phyloP scores from a whole-genome alignment of 306 rosid genomes.

The Oemleria cerasiformis region DNA sequence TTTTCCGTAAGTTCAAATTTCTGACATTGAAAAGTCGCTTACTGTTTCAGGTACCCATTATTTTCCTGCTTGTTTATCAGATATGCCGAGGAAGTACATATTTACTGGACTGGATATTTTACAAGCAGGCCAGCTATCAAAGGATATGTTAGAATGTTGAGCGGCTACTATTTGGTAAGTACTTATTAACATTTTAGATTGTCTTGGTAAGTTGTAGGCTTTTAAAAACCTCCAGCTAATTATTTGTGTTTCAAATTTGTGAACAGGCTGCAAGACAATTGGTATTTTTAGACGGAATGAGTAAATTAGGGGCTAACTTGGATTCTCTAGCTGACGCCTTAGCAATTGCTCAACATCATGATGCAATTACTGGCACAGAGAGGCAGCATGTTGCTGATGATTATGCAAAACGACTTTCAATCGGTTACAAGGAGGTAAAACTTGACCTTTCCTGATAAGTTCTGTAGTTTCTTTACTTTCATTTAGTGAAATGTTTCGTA shows the following conservation, averaged over 20 bases:
- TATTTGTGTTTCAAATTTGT: constrained; percentile 6
- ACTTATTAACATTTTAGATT: constrained; percentile 3
- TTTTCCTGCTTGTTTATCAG: constrained; percentile 38
- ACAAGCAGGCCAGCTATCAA: constrained; percentile 83
- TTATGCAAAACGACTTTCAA: constrained; percentile 75
- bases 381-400: constrained; percentile 84
- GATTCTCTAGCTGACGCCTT: constrained; percentile 79
- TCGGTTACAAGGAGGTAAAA: constrained; percentile 70
- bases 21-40: constrained; percentile 8
- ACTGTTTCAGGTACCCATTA: neutral
- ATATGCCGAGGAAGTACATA: constrained; percentile 70
- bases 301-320: constrained; percentile 53
- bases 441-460: constrained; percentile 2
- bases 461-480: neutral
- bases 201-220: neutral
- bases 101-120: constrained; percentile 92
- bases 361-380: constrained; percentile 77
- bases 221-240: neutral
- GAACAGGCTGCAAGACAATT: constrained; percentile 82
- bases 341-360: constrained; percentile 90
- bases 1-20: constrained; percentile 70
- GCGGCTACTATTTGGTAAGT: constrained; percentile 75
- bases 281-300: constrained; percentile 69
- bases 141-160: constrained; percentile 68
- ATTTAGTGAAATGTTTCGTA: neutral